Conservation (phyloP, 768 basidiomycete genomes). For the Lanmaoa rubissima region DNA sequence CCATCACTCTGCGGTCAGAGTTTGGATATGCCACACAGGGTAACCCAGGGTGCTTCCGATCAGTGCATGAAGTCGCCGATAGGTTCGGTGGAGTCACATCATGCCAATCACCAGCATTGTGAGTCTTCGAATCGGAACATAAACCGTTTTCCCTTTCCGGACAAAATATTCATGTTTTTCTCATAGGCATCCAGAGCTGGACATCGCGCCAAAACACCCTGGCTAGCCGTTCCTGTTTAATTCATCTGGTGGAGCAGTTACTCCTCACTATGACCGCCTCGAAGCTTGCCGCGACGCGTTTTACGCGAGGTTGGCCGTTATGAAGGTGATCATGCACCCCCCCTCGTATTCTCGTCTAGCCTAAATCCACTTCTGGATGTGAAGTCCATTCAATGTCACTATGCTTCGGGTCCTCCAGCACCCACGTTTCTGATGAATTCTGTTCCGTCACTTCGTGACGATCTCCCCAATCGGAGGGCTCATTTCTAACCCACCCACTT, state of each 20-base stretch:
- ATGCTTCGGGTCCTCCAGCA: background rate
- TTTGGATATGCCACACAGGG: background rate
- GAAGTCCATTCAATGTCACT: background rate
- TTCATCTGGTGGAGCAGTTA: background rate
- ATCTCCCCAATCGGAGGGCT: background rate
- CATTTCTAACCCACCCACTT: background rate
- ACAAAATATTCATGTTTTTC: background rate
- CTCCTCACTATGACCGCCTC: background rate
- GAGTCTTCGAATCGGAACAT: background rate
- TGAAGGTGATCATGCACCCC: background rate
- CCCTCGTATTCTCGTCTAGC: background rate
- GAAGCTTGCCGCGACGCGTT: background rate
- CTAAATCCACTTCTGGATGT: background rate
- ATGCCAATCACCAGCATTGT: constrained; percentile 3
- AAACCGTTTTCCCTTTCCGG: background rate
- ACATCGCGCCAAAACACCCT: background rate
- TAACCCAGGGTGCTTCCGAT: background rate
- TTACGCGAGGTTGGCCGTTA: background rate
- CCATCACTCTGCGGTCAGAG: background rate
- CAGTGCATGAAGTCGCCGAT: constrained; percentile 2
- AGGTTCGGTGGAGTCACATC: background rate
- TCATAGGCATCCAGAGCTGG: background rate
- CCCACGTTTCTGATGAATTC: background rate
- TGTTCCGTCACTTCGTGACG: background rate
- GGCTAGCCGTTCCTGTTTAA: background rate